phyloP scores from a whole-genome alignment of 106 monocot species.

The Dioscorea alata region DNA sequence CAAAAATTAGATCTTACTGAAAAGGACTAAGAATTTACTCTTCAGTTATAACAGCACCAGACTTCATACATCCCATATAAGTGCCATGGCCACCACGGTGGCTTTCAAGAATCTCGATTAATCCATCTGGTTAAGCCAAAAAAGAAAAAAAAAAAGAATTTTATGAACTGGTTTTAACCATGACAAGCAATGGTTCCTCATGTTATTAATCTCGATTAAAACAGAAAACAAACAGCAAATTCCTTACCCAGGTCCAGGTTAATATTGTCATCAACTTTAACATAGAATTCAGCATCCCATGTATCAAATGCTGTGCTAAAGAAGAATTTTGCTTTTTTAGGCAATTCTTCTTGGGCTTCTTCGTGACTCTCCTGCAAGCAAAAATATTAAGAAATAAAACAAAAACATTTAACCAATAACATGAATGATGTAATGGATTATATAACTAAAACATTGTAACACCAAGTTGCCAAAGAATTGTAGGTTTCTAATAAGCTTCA shows the following conservation, averaged over 20 bases:
- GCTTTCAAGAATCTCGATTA: slow-evolving; percentile 85
- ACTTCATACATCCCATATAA: slow-evolving; percentile 99
- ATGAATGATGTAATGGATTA: neutral
- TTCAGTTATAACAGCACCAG: slow-evolving; percentile 79
- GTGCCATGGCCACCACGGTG: slow-evolving; percentile 54
- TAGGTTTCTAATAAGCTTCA: neutral
- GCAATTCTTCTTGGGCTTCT: slow-evolving; percentile 84
- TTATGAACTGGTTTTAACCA: neutral
- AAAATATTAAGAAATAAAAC: neutral
- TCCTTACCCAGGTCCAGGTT: slow-evolving; percentile 73
- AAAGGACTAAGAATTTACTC: slow-evolving; percentile 53
- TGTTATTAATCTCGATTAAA: neutral
- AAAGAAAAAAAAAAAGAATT: neutral
- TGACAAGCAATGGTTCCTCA: neutral
- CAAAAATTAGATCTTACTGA: neutral
- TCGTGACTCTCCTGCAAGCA: slow-evolving; percentile 75
- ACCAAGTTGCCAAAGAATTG: neutral
- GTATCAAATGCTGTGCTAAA: slow-evolving; percentile 81
- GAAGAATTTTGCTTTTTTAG: slow-evolving; percentile 93
- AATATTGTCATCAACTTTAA: slow-evolving; percentile 95
- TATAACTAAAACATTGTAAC: neutral
- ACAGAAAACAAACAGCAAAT: slow-evolving; percentile 4
- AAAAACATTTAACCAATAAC: neutral
- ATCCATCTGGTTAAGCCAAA: slow-evolving; percentile 41
- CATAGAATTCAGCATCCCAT: slow-evolving; percentile 99